These are phyloP conservation scores for Argentina anserina DNA, from an alignment of 306 rosid species.

Conservation along the genomic window DNA sequence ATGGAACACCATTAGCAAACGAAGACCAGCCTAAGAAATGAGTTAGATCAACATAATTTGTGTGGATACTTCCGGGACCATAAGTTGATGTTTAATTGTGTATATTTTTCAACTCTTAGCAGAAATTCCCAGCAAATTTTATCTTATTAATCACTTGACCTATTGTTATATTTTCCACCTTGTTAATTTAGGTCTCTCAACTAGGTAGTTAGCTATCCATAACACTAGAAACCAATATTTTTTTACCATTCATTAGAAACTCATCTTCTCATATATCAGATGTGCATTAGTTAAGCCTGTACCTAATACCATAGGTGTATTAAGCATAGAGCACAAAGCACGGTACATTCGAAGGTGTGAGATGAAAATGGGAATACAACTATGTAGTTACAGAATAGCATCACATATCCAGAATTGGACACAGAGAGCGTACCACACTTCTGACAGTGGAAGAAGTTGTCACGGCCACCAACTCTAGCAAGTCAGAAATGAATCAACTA, in stretches of 20 bases:
- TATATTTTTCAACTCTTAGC: background rate
- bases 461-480: constrained; percentile 55
- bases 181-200: background rate
- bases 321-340: background rate
- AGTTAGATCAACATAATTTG: background rate
- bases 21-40: background rate
- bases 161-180: background rate
- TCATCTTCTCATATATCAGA: background rate
- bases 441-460: constrained; percentile 62
- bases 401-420: constrained; percentile 12
- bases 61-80: background rate
- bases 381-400: background rate
- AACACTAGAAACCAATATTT: background rate
- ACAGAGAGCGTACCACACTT: constrained; percentile 46
- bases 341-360: background rate
- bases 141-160: background rate
- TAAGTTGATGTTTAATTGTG: background rate
- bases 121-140: background rate
- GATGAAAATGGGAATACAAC: background rate
- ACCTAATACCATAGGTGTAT: background rate
- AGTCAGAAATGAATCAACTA: constrained; percentile 3
- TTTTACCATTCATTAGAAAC: background rate
- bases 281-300: background rate
- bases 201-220: background rate
- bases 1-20: constrained; percentile 9